Percentiles rank a stretch among this genome's conserved stretches.
Evolutionary conservation across 164 flowering plant genomes (phyloP).

Genomic region (Platanus orientalis): DNA sequence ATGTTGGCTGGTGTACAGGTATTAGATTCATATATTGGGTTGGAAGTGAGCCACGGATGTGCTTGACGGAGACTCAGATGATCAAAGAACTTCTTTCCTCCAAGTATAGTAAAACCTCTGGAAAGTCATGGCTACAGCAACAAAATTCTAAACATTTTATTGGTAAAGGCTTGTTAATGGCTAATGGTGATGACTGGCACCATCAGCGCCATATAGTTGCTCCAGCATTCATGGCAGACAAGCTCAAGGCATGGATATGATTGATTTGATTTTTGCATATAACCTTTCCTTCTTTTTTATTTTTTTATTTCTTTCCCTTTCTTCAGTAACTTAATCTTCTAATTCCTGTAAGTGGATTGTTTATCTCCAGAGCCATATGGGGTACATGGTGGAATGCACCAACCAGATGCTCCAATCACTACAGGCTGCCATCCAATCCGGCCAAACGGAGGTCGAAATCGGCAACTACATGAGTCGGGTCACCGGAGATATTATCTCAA

Average conservation of each 20-base stretch:
- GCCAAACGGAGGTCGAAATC: conserved; percentile 67
- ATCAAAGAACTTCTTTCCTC: too few species aligned
- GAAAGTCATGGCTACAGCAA: conserved; percentile 82
- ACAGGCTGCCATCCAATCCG: conserved; percentile 32
- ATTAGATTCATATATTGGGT: conserved; percentile 81
- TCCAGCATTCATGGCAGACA: conserved; percentile 80
- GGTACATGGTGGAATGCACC: too few species aligned
- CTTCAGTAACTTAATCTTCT: background rate
- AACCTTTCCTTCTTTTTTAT: too few species aligned
- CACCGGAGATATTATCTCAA: conserved; percentile 79
- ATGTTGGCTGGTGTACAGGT: conserved; percentile 35
- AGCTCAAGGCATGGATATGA: conserved; percentile 55
- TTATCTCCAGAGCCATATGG: conserved; percentile 37
- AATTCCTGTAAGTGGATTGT: background rate
- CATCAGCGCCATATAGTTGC: conserved; percentile 85
- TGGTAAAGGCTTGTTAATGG: conserved; percentile 83
- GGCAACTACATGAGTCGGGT: conserved; percentile 61
- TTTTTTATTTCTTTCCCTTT: too few species aligned
- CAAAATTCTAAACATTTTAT: conserved; percentile 77
- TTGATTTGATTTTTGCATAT: too few species aligned
- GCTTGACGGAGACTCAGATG: conserved; percentile 63
- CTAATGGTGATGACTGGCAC: conserved; percentile 83
- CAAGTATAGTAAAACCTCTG: too few species aligned
- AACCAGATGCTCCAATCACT: conserved; percentile 49
- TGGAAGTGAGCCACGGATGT: conserved; percentile 85